A percentile compares a stretch with the other conserved stretches of the same genome.
These are phyloP conservation scores for Xanthoparmelia taractica DNA, from an alignment of 495 filamentous ascomycete genomes.

Conservation along the genomic window DNA sequence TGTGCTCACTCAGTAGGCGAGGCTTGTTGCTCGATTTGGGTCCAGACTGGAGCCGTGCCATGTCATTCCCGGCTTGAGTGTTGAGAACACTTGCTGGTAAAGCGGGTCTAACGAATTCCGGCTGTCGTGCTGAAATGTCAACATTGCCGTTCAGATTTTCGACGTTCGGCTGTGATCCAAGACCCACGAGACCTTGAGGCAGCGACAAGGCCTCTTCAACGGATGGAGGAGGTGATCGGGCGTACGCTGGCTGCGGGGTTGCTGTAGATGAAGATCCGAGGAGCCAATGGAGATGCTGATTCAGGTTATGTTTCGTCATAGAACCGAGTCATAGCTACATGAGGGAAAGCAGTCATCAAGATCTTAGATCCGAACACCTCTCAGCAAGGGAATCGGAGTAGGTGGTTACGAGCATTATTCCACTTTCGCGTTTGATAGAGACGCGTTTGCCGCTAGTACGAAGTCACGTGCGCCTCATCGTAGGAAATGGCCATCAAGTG, in stretches of 20 bases:
- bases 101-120: slow-evolving; percentile 25
- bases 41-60: slow-evolving; percentile 50
- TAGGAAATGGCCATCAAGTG: not conserved
- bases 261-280: slow-evolving; percentile 21
- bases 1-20: slow-evolving; percentile 38
- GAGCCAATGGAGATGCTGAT: slow-evolving; percentile 45
- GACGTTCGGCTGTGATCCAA: not conserved
- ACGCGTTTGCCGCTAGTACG: slow-evolving; percentile 3
- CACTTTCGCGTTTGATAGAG: not conserved
- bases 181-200: not conserved
- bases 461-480: not conserved
- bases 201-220: not conserved
- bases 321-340: slow-evolving; percentile 28
- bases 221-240: slow-evolving; percentile 8
- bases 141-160: not conserved
- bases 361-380: not conserved
- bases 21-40: slow-evolving; percentile 47
- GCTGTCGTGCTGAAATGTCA: not conserved
- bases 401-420: not conserved
- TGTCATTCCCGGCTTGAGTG: slow-evolving; percentile 30
- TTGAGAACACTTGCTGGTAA: slow-evolving; percentile 19
- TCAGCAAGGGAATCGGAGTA: not conserved
- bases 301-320: slow-evolving; percentile 49
- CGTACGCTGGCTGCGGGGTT: slow-evolving; percentile 8
- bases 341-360: slow-evolving; percentile 19